These are phyloP conservation scores for Lactuca saligna DNA, from an alignment of 129 eudicot species.

Conservation along the genomic window DNA sequence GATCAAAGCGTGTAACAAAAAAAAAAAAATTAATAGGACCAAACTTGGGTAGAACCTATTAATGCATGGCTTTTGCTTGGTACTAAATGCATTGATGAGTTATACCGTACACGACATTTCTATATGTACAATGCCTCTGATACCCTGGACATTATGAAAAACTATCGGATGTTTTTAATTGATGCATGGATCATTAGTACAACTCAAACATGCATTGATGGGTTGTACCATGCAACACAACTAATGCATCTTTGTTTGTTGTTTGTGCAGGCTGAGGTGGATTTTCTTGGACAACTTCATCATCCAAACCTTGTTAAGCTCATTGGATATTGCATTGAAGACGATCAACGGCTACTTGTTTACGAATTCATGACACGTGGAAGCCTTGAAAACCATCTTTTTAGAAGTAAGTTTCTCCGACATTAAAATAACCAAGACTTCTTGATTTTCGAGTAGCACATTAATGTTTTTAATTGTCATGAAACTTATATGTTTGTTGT, in stretches of 20 bases:
- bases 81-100: not conserved
- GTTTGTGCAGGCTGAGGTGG: conserved; percentile 84
- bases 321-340: conserved; percentile 91
- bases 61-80: not conserved
- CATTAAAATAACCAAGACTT: not conserved
- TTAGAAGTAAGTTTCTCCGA: conserved; percentile 62
- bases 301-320: conserved; percentile 94
- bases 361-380: conserved; percentile 98
- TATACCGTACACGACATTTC: not conserved
- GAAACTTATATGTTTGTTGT: not conserved
- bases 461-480: not conserved
- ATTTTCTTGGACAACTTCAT: conserved; percentile 94
- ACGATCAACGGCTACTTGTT: conserved; percentile 86
- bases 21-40: no score
- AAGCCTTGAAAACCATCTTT: conserved; percentile 97
- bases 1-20: no score
- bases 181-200: conserved; percentile 3
- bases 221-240: conserved; percentile 12
- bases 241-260: not conserved
- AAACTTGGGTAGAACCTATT: not conserved
- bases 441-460: not conserved
- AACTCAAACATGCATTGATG: conserved; percentile 8
- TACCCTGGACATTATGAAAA: no score
- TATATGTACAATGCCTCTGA: no score
- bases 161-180: not conserved